phyloP scores from a whole-genome alignment of 768 basidiomycete species.

The Hygrophorus pudorinus region DNA sequence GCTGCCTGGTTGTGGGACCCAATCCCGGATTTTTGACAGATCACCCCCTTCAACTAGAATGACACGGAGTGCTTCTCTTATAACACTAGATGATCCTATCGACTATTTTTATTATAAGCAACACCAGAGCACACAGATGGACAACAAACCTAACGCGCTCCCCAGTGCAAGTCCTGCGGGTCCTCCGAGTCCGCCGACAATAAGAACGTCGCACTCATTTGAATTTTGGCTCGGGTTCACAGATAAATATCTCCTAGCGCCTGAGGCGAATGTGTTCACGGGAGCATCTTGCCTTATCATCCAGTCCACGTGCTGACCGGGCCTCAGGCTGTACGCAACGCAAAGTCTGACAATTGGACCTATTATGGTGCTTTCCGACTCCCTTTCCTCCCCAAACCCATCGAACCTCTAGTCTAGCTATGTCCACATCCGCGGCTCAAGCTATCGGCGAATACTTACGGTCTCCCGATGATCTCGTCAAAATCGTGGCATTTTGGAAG shows the following conservation, averaged over 20 bases:
- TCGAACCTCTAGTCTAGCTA: constrained; percentile 11
- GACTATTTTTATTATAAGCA: background rate
- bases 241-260: background rate
- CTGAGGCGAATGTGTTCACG: too few relatives aligned
- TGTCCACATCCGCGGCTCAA: constrained; percentile 72
- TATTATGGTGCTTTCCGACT: too few relatives aligned
- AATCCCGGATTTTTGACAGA: constrained; percentile 54
- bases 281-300: too few relatives aligned
- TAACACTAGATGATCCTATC: constrained; percentile 42
- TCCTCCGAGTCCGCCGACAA: constrained; percentile 93
- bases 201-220: constrained; percentile 63
- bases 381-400: background rate
- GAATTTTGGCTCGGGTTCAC: background rate
- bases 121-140: background rate
- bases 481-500: constrained; percentile 82
- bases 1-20: constrained; percentile 43
- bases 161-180: constrained; percentile 88
- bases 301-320: too few relatives aligned
- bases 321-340: too few relatives aligned
- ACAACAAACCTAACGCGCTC: constrained; percentile 63
- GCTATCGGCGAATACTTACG: constrained; percentile 85
- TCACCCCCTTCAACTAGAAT: constrained; percentile 78
- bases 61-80: constrained; percentile 48
- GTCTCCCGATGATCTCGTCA: constrained; percentile 87
- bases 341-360: too few relatives aligned